A percentile compares a stretch with the other conserved stretches of the same genome.
Evolutionary conservation across 2,329 filamentous ascomycete species (phyloP).

Genomic region (Erysiphe neolycopersici): DNA sequence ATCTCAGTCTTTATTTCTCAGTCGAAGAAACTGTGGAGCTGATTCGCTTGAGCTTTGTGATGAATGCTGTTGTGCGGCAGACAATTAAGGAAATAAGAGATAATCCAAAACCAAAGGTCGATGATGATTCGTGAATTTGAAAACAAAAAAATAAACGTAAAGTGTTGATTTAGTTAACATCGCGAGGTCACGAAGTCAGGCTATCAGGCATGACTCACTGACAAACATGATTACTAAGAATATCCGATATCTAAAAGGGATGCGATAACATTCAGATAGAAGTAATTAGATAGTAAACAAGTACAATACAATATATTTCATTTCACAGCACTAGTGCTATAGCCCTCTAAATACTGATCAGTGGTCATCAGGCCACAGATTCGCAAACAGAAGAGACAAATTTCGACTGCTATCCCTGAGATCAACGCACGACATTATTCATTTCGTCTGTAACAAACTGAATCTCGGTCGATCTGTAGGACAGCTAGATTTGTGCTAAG

Average conservation of each 20-base stretch:
- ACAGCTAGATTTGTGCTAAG: too few species aligned
- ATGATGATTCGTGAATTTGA: too few species aligned
- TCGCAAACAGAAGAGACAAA: too few species aligned
- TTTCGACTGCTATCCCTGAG: too few species aligned
- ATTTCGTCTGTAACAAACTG: too few species aligned
- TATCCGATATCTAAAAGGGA: neutral
- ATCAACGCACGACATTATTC: too few species aligned
- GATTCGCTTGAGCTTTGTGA: slow-evolving; percentile 35
- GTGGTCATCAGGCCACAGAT: too few species aligned
- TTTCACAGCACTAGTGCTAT: too few species aligned
- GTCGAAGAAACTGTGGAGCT: slow-evolving; percentile 33
- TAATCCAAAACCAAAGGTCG: slow-evolving; percentile 13
- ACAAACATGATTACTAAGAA: neutral
- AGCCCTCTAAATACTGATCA: too few species aligned
- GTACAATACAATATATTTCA: neutral
- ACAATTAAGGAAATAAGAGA: slow-evolving; percentile 29
- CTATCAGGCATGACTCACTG: neutral
- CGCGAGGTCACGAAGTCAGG: neutral
- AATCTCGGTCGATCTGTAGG: too few species aligned
- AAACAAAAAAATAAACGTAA: too few species aligned
- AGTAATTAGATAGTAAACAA: neutral
- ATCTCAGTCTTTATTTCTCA: slow-evolving; percentile 35
- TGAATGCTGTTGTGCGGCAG: slow-evolving; percentile 28
- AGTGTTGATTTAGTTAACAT: neutral
- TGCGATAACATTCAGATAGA: neutral